Percentiles rank a stretch among this genome's conserved stretches.
Conservation (phyloP, 495 filamentous ascomycete genomes). For the Tuber magnatum region DNA sequence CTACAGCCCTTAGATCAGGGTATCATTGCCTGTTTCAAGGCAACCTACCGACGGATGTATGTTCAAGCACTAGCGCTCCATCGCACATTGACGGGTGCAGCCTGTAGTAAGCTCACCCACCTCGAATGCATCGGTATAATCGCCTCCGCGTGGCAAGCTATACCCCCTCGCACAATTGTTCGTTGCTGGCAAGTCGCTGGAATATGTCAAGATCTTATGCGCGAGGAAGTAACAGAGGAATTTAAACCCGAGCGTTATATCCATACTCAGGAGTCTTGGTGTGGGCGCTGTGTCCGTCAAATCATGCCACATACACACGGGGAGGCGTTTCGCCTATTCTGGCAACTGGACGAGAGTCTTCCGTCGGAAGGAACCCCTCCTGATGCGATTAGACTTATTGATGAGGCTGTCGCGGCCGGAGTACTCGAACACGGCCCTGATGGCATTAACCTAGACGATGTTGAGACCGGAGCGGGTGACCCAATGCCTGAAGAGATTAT, state of each 20-base stretch:
- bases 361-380: conserved; percentile 13
- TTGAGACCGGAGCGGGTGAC: conserved; percentile 24
- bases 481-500: conserved; percentile 21
- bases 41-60: conserved; percentile 33
- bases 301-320: conserved; percentile 1
- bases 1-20: conserved; percentile 29
- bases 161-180: conserved; percentile 28
- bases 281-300: conserved; percentile 28
- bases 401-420: conserved; percentile 28
- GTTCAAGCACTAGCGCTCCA: conserved; percentile 25
- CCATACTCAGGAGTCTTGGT: conserved; percentile 18
- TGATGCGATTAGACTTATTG: conserved; percentile 24
- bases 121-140: conserved; percentile 35
- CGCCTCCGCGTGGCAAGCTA: conserved; percentile 27
- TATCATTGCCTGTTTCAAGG: conserved; percentile 28
- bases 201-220: conserved; percentile 29
- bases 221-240: conserved; percentile 22
- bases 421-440: conserved; percentile 26
- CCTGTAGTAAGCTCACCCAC: conserved; percentile 22
- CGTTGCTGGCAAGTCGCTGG: conserved; percentile 32
- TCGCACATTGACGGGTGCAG: conserved; percentile 10
- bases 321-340: conserved; percentile 24
- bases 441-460: conserved; percentile 22
- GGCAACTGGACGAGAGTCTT: conserved; percentile 21
- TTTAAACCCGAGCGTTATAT: conserved; percentile 26